phyloP scores from a whole-genome alignment of 768 basidiomycete genomes.

The Fibroporia radiculosa region DNA sequence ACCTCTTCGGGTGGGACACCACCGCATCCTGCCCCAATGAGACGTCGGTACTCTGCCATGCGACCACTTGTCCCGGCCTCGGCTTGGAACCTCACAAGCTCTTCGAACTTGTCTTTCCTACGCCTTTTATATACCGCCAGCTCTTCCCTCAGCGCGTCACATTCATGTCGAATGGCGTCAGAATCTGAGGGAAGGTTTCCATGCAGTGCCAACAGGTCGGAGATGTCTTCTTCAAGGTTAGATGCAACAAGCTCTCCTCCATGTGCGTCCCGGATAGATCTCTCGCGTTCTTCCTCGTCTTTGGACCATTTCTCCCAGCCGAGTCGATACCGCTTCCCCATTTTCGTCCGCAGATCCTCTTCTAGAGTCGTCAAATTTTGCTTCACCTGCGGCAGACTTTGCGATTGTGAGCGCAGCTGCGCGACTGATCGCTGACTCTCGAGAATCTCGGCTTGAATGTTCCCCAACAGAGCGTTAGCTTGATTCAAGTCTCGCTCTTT shows the following conservation, averaged over 20 bases:
- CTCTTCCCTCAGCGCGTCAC: conserved; percentile 57
- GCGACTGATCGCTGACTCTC: conserved; percentile 74
- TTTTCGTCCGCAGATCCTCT: conserved; percentile 57
- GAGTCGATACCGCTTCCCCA: conserved; percentile 73
- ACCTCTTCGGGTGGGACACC: conserved; percentile 82
- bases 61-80: conserved; percentile 86
- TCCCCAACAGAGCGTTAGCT: conserved; percentile 76
- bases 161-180: conserved; percentile 43
- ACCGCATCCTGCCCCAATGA: conserved; percentile 89
- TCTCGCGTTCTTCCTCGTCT: conserved; percentile 77
- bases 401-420: conserved; percentile 63
- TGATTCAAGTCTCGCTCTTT: conserved; percentile 90
- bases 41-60: conserved; percentile 81
- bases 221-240: conserved; percentile 32
- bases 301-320: conserved; percentile 94
- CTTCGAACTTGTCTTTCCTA: conserved; percentile 66
- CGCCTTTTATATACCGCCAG: conserved; percentile 58
- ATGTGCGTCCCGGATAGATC: conserved; percentile 51
- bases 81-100: conserved; percentile 73
- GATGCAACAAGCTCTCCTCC: conserved; percentile 44
- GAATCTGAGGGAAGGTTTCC: conserved; percentile 50
- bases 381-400: conserved; percentile 54
- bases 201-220: conserved; percentile 55
- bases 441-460: conserved; percentile 85
- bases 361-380: conserved; percentile 55